These are phyloP conservation scores for Saccharum officinarum DNA, from an alignment of 176 grass and related monocot genomes.

Conservation along the genomic window DNA sequence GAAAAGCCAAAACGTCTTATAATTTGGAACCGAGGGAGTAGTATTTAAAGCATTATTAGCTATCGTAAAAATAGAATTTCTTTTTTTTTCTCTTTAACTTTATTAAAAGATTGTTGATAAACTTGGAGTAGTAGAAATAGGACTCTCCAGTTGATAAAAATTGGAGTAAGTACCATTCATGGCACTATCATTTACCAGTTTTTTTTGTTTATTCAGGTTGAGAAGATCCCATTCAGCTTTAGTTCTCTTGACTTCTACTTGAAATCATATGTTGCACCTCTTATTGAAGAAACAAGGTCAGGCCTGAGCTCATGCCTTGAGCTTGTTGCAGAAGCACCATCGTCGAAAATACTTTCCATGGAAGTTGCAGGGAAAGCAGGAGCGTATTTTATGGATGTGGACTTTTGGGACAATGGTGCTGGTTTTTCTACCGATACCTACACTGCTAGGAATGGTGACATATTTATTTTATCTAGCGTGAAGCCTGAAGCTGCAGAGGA, in stretches of 20 bases:
- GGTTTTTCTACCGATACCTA: constrained; percentile 43
- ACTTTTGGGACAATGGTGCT: constrained; percentile 46
- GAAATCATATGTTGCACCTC: constrained; percentile 42
- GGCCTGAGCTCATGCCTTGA: constrained; percentile 57
- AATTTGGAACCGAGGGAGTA: too few species aligned
- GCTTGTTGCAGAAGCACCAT: constrained; percentile 52
- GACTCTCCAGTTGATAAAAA: too few species aligned
- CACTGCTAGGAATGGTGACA: constrained; percentile 58
- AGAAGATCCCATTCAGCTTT: constrained; percentile 57
- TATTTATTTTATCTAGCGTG: constrained; percentile 65
- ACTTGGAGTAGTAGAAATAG: too few species aligned
- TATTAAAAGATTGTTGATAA: too few species aligned
- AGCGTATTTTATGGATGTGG: constrained; percentile 51
- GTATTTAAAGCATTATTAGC: too few species aligned
- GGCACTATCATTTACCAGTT: too few species aligned
- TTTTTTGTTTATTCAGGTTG: constrained; percentile 44
- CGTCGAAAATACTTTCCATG: constrained; percentile 50
- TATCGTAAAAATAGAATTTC: too few species aligned
- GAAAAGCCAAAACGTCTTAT: too few species aligned
- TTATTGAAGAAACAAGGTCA: constrained; percentile 77
- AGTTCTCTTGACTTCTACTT: constrained; percentile 47
- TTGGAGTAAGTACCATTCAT: too few species aligned
- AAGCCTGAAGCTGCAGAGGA: constrained; percentile 39
- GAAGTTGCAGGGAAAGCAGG: constrained; percentile 32
- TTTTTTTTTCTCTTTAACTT: too few species aligned